Conservation (phyloP, 495 filamentous ascomycete species). For the Clavariopsis aquatica region DNA sequence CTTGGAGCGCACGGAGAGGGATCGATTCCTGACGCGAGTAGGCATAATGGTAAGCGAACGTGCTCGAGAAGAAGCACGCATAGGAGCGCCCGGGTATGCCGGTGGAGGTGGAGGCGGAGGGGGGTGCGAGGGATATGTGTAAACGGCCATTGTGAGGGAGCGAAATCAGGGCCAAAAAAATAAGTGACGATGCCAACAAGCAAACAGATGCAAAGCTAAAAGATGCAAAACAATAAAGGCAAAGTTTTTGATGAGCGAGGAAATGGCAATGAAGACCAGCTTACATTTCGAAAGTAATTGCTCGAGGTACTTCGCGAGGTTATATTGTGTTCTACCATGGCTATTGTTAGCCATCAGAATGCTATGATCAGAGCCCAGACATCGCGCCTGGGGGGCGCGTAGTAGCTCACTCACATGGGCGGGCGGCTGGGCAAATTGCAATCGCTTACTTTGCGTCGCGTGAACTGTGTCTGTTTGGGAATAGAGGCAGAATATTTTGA, state of each 20-base stretch:
- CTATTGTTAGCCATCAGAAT: conserved; percentile 36
- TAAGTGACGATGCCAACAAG: background rate
- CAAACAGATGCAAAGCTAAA: conserved; percentile 4
- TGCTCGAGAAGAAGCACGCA: conserved; percentile 35
- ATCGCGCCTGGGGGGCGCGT: background rate
- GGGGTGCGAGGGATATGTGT: conserved; percentile 32
- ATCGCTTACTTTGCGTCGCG: background rate
- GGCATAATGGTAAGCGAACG: conserved; percentile 39
- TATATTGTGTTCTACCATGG: conserved; percentile 33
- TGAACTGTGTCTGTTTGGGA: background rate
- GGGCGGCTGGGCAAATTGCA: conserved; percentile 30
- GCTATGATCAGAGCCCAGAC: background rate
- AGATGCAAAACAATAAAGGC: conserved; percentile 1
- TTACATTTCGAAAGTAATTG: conserved; percentile 42
- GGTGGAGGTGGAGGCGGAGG: conserved; percentile 37
- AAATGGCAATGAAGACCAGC: conserved; percentile 41
- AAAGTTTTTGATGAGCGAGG: conserved; percentile 10
- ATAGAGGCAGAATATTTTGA: conserved; percentile 16
- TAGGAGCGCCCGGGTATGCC: conserved; percentile 30
- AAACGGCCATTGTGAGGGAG: conserved; percentile 34
- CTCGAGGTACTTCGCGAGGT: conserved; percentile 16
- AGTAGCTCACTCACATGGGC: conserved; percentile 20
- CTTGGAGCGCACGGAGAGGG: conserved; percentile 48
- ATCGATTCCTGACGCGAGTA: conserved; percentile 44
- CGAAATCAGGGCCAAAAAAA: conserved; percentile 3